Conservation (phyloP, 2,329 filamentous ascomycete genomes). For the Coniochaeta sp. region DNA sequence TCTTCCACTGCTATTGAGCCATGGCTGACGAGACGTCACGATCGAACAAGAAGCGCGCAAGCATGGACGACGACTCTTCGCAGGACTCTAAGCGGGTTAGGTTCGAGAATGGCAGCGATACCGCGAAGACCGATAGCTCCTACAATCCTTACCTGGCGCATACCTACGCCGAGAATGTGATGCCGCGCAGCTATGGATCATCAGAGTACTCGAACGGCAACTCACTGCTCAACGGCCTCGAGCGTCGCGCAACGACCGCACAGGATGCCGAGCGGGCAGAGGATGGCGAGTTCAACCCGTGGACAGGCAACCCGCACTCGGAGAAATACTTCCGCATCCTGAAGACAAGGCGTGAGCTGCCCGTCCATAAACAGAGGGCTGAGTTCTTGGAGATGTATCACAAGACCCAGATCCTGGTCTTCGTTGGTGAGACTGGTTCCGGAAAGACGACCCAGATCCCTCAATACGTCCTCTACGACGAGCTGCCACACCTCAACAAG, state of each 20-base stretch:
- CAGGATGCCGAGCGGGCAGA: conserved; percentile 66
- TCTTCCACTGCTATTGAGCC: conserved; percentile 1
- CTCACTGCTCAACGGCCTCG: conserved; percentile 56
- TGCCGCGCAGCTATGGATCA: conserved; percentile 27
- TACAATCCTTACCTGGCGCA: conserved; percentile 90
- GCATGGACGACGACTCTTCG: conserved; percentile 25
- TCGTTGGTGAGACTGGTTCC: conserved; percentile 98
- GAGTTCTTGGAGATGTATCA: conserved; percentile 95
- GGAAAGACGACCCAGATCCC: conserved; percentile 99
- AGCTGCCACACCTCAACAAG: conserved; percentile 74
- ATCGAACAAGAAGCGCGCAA: conserved; percentile 33
- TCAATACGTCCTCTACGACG: conserved; percentile 96
- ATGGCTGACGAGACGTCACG: conserved; percentile 28
- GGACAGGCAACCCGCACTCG: conserved; percentile 71
- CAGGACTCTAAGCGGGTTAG: conserved; percentile 23
- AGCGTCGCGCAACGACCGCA: conserved; percentile 74
- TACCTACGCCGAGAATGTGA: conserved; percentile 55
- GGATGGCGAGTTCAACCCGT: conserved; percentile 75
- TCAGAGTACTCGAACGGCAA: conserved; percentile 17
- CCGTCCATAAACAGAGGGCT: conserved; percentile 87
- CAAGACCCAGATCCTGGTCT: conserved; percentile 89
- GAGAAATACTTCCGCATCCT: conserved; percentile 86
- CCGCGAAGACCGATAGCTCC: conserved; percentile 18
- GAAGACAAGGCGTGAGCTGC: conserved; percentile 73
- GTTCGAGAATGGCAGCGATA: conserved; percentile 23